phyloP scores from a whole-genome alignment of 176 grass and related monocot genomes.

The Paspalum vaginatum region DNA sequence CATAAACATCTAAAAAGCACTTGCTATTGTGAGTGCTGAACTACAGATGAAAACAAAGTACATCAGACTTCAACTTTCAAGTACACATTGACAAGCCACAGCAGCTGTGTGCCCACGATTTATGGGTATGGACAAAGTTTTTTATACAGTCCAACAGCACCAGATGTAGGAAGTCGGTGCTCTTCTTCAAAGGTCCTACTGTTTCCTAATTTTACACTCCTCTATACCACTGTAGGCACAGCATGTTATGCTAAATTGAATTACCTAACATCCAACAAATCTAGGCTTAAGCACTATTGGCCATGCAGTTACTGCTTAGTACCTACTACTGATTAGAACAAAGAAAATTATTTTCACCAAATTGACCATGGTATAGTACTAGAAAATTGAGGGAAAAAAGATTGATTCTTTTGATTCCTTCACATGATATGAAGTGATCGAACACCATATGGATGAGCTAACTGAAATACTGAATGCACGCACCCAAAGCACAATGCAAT shows the following conservation, averaged over 20 bases:
- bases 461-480: background rate
- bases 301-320: background rate
- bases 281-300: background rate
- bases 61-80: background rate
- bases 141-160: background rate
- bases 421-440: background rate
- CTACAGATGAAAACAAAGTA: constrained; percentile 7
- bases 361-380: background rate
- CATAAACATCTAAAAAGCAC: background rate
- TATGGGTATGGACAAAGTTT: background rate
- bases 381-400: background rate
- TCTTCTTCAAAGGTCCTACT: background rate
- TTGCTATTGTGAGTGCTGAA: background rate
- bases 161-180: background rate
- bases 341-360: background rate
- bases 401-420: background rate
- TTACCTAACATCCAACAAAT: background rate
- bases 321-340: background rate
- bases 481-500: background rate
- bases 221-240: background rate
- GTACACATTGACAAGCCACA: background rate
- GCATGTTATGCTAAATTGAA: background rate
- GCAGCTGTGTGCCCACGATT: background rate
- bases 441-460: background rate
- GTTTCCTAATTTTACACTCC: background rate